These are phyloP conservation scores for Pinus taeda DNA, from an alignment of 75 land plant species.

Conservation along the genomic window DNA sequence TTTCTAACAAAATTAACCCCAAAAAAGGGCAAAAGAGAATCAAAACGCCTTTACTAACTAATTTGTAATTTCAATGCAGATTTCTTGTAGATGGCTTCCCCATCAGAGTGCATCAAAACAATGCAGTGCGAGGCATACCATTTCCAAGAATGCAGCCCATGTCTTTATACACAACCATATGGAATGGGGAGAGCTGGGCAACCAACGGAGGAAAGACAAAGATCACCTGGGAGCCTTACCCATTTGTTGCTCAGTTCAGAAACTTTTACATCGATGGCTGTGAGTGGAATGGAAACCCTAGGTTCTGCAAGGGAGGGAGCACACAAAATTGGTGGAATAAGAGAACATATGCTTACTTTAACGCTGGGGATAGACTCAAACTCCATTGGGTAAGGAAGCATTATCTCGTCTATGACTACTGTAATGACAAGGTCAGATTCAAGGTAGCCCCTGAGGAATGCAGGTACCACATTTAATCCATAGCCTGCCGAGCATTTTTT, in stretches of 20 bases:
- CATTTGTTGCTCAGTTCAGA: conserved; percentile 18
- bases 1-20: no score
- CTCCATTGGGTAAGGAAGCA: conserved; percentile 5
- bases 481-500: no score
- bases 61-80: conserved; percentile 17
- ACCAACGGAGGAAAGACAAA: conserved; percentile 23
- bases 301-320: conserved; percentile 5
- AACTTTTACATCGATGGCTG: conserved; percentile 18
- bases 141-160: conserved; percentile 31
- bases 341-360: background rate
- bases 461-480: background rate
- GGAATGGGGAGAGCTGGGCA: conserved; percentile 32
- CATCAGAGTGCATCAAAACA: conserved; percentile 32
- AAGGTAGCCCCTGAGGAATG: background rate
- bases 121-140: conserved; percentile 22
- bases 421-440: conserved; percentile 15
- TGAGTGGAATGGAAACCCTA: conserved; percentile 7
- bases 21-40: no score
- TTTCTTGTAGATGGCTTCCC: conserved; percentile 32
- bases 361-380: background rate
- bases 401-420: conserved; percentile 24
- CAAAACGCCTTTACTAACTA: no score
- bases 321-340: conserved; percentile 14
- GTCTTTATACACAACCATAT: conserved; percentile 21
- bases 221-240: conserved; percentile 14